These are phyloP conservation scores for Boletus vinaceobasis DNA, from an alignment of 768 basidiomycete species.

Conservation along the genomic window DNA sequence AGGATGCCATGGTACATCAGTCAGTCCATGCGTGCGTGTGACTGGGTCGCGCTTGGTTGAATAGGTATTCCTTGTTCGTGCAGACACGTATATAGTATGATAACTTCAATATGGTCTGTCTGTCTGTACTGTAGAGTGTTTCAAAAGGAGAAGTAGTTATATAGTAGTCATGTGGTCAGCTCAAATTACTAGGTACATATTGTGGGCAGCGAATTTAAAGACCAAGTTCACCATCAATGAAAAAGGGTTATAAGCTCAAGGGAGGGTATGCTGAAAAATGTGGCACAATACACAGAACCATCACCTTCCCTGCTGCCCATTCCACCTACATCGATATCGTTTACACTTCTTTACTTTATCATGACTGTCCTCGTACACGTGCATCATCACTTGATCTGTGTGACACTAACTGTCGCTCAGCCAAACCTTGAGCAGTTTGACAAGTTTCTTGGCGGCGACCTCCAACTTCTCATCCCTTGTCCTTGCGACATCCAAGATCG, in stretches of 20 bases:
- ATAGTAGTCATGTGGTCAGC: not conserved
- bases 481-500: constrained; percentile 52
- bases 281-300: not conserved
- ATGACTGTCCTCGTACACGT: not conserved
- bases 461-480: constrained; percentile 56
- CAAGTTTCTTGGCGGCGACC: constrained; percentile 49
- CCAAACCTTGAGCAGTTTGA: constrained; percentile 45
- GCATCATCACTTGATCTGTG: too few species aligned
- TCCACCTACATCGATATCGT: not conserved
- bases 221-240: too few species aligned
- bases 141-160: too few species aligned
- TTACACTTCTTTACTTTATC: too few species aligned
- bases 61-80: not conserved
- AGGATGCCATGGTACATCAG: constrained; percentile 22
- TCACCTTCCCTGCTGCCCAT: not conserved
- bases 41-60: constrained; percentile 23
- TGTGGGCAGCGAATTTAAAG: too few species aligned
- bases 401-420: constrained; percentile 25
- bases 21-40: constrained; percentile 17
- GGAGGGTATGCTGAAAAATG: not conserved
- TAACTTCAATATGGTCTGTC: not conserved
- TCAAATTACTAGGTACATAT: not conserved
- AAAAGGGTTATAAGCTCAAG: not conserved
- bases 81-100: not conserved
- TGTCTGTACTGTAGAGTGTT: not conserved